phyloP scores from a whole-genome alignment of 2,329 filamentous ascomycete genomes.

The Ophiocordyceps unilateralis region DNA sequence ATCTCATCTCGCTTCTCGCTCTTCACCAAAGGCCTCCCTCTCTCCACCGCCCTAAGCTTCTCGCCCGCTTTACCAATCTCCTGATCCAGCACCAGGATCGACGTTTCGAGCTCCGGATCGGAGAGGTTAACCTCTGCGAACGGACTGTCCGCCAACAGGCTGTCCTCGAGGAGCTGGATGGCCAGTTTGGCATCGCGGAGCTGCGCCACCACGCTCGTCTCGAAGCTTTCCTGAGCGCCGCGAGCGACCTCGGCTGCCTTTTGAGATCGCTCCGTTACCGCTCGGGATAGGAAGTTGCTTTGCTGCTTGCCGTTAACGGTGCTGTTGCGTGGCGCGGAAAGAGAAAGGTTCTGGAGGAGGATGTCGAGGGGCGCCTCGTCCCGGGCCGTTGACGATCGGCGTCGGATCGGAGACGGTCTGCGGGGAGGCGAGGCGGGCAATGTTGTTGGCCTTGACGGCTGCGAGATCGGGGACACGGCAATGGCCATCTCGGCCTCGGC shows the following conservation, averaged over 20 bases:
- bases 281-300: conserved; percentile 16
- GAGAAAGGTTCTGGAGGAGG: conserved; percentile 29
- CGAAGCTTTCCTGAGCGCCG: conserved; percentile 32
- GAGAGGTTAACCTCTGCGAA: conserved; percentile 29
- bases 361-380: conserved; percentile 25
- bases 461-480: not conserved
- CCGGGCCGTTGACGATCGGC: conserved; percentile 18
- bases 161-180: conserved; percentile 31
- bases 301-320: conserved; percentile 9
- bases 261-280: conserved; percentile 19
- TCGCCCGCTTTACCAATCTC: conserved; percentile 24
- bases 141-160: conserved; percentile 33
- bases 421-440: not conserved
- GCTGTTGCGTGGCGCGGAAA: conserved; percentile 20
- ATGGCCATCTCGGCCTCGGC: not conserved
- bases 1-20: conserved; percentile 33
- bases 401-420: conserved; percentile 6
- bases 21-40: conserved; percentile 17
- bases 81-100: conserved; percentile 26
- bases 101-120: conserved; percentile 34
- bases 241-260: conserved; percentile 27
- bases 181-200: conserved; percentile 30
- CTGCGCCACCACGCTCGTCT: conserved; percentile 21
- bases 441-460: not conserved
- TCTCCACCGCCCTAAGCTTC: conserved; percentile 20